Conservation (phyloP, 2,329 filamentous ascomycete species). For the Aspergillus novofumigatus region DNA sequence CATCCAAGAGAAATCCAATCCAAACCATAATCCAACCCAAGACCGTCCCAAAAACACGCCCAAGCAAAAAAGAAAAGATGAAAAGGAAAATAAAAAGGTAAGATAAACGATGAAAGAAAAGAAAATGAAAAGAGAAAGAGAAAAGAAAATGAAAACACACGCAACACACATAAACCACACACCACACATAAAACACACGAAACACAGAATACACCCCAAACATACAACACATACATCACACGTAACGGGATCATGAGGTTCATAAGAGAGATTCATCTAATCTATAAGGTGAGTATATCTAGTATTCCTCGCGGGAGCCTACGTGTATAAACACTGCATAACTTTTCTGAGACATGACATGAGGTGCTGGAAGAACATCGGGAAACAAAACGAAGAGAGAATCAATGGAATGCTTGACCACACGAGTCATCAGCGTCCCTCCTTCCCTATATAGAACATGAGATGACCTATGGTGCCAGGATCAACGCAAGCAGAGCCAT, state of each 20-base stretch:
- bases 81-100: constrained; percentile 3
- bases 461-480: constrained; percentile 55
- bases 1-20: constrained; percentile 3
- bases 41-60: not conserved
- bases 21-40: constrained; percentile 1
- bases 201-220: constrained; percentile 17
- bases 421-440: constrained; percentile 7
- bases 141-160: constrained; percentile 15
- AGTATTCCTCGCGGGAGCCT: constrained; percentile 24
- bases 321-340: constrained; percentile 28
- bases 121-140: constrained; percentile 6
- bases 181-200: constrained; percentile 17
- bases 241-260: constrained; percentile 29
- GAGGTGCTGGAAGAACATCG: constrained; percentile 14
- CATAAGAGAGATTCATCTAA: constrained; percentile 35
- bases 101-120: constrained; percentile 3
- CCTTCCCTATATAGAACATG: constrained; percentile 13
- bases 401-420: constrained; percentile 12
- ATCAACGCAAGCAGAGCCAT: constrained; percentile 96
- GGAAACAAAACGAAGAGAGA: constrained; percentile 18
- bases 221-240: constrained; percentile 27
- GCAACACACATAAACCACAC: constrained; percentile 14
- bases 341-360: constrained; percentile 24
- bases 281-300: constrained; percentile 30
- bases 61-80: constrained; percentile 11